Evolutionary conservation across 2,329 filamentous ascomycete species (phyloP), one percentile per base, ranked within the genome.

Genomic region (Taxawa tesnikishii): DNA sequence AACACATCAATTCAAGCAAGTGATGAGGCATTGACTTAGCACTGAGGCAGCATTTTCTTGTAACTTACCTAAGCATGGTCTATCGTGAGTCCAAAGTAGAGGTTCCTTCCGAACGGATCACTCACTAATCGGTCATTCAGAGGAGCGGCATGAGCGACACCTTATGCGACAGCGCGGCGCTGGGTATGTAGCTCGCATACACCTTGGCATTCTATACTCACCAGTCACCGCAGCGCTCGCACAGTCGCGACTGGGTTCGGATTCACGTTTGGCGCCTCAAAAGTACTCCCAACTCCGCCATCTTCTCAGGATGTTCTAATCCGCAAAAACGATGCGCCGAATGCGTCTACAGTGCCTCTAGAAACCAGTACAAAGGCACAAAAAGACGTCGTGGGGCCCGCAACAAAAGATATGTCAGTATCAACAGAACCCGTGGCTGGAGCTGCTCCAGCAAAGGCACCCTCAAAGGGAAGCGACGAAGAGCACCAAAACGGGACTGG

Each of bases 141-240:
- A 26, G 9, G 32, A 18, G n/a, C 34, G 38, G 13, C 31, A 34
- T 27, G 38, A 35, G 26, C 34, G 36, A 19, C 38, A 38, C 18
- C 37, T 41, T 18, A 34, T 36, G 32, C 38, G 38, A 28, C 36
- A 38, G 15, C 23, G 38, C 26, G 38, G 38, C 13, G 36, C 36
- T 24, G 35, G 35, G 38, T 40, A 34, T 15, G 33, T 24, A n/a
- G n/a, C n/a, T n/a, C n/a, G n/a, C n/a, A n/a, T n/a, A n/a, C n/a
- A n/a, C n/a, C n/a, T n/a, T n/a, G 8, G 19, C 8, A 23, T 23
- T 23, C 19, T 23, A 23, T 23, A 23, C 19, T 23, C 8, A 23
- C 19, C 19, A 23, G n/a, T n/a, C 19, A 23, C 8, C 8, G 8
- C n/a, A 23, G 19, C 19, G 19, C 19, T 23, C 19, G 19, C 8